These are phyloP conservation scores for Pezicula radicicola DNA, from an alignment of 2,329 filamentous ascomycete genomes.

Conservation along the genomic window DNA sequence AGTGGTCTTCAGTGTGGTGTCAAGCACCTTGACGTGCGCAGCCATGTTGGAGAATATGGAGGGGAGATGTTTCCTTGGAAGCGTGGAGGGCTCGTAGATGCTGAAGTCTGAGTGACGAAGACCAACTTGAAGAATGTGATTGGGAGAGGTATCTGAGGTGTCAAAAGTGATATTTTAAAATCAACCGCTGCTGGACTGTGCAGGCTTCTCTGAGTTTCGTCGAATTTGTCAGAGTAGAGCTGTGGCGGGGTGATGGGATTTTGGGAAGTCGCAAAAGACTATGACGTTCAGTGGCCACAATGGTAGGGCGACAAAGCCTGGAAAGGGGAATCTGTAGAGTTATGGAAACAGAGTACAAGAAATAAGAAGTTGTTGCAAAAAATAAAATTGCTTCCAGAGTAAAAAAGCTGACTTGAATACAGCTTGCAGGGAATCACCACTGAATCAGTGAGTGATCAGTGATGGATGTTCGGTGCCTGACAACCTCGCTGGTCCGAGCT, in stretches of 20 bases:
- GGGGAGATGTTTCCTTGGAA: neutral
- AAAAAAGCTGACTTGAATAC: neutral
- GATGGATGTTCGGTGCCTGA: slow-evolving; percentile 21
- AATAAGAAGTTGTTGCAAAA: neutral
- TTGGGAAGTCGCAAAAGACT: too few relatives aligned
- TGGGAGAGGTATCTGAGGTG: too few relatives aligned
- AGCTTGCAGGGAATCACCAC: neutral
- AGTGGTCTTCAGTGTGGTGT: slow-evolving; percentile 72
- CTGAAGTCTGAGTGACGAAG: too few relatives aligned
- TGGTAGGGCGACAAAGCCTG: neutral
- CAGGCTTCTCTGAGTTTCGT: too few relatives aligned
- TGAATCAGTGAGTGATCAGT: neutral
- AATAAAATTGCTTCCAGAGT: neutral
- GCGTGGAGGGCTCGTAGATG: too few relatives aligned
- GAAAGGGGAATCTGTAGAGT: too few relatives aligned
- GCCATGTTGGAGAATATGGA: slow-evolving; percentile 55
- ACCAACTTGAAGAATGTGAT: too few relatives aligned
- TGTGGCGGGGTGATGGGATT: too few relatives aligned
- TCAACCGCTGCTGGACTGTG: too few relatives aligned
- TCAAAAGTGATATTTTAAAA: too few relatives aligned
- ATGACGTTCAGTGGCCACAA: neutral
- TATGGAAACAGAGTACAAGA: neutral
- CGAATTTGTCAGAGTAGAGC: too few relatives aligned
- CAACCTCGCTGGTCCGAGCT: slow-evolving; percentile 26
- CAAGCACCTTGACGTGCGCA: slow-evolving; percentile 84